phyloP scores from a whole-genome alignment of 73 alveolate species.

The Paraurostyla sp. region DNA sequence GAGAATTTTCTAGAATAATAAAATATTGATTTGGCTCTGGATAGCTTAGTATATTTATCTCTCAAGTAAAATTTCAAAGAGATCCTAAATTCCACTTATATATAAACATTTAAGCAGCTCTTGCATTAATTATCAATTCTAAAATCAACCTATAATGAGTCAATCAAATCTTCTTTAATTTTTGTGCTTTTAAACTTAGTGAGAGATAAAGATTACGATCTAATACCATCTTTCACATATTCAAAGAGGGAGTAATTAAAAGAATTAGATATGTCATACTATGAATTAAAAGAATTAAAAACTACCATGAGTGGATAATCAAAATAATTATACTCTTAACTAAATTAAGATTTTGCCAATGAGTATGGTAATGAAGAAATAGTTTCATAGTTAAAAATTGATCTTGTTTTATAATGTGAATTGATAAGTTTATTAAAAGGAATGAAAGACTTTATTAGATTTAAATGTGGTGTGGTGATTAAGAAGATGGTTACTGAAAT shows the following conservation, averaged over 20 bases:
- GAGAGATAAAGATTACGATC: slow-evolving; percentile 23
- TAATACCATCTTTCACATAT: slow-evolving; percentile 53
- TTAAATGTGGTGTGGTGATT: slow-evolving; percentile 15
- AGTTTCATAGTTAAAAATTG: neutral
- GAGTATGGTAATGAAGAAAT: slow-evolving; percentile 29
- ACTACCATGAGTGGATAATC: neutral
- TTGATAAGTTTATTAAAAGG: slow-evolving; percentile 2
- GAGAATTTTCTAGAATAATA: no score
- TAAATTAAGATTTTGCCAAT: slow-evolving; percentile 6
- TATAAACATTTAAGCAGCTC: neutral
- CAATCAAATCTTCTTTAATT: slow-evolving; percentile 10
- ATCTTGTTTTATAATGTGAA: neutral
- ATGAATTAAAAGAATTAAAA: slow-evolving; percentile 34
- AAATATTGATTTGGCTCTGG: neutral
- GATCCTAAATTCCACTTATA: neutral
- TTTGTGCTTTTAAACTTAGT: slow-evolving; percentile 25
- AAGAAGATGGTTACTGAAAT: slow-evolving; percentile 44
- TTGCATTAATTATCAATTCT: neutral
- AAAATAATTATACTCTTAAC: neutral
- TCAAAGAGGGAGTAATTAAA: slow-evolving; percentile 5
- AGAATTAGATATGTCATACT: slow-evolving; percentile 34
- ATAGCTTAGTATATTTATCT: slow-evolving; percentile 11
- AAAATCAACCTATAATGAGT: neutral
- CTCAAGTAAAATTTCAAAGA: neutral
- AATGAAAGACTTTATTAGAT: neutral